These are phyloP conservation scores for Cladosporium cucumerinum DNA, from an alignment of 2,329 filamentous ascomycete species.

Conservation along the genomic window DNA sequence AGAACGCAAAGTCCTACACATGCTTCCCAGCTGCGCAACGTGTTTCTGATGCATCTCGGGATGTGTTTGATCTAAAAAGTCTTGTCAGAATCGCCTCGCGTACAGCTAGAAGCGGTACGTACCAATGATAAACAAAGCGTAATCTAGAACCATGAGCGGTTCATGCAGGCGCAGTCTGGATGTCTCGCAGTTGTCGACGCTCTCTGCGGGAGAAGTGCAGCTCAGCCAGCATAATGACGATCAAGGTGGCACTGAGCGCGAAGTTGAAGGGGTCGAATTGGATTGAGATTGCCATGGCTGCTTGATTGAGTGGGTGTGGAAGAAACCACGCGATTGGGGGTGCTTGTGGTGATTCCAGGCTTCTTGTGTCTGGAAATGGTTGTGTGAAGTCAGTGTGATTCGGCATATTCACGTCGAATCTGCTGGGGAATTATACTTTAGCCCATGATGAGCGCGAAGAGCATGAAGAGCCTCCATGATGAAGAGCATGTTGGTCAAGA, in stretches of 20 bases:
- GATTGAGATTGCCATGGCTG: not conserved
- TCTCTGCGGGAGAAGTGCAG: not conserved
- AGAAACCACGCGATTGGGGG: not conserved
- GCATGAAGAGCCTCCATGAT: not conserved
- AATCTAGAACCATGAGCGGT: not conserved
- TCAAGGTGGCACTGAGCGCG: not conserved
- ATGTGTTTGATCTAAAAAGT: not conserved
- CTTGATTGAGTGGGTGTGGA: not conserved
- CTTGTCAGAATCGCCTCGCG: not conserved
- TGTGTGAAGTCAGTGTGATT: not conserved
- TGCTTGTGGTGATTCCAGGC: not conserved
- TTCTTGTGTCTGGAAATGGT: not conserved
- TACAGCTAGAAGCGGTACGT: not conserved
- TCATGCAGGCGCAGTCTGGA: not conserved
- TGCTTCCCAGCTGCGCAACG: not conserved
- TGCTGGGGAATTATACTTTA: not conserved
- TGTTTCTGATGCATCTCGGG: not conserved
- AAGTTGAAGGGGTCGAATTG: conserved; percentile 5
- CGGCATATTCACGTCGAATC: not conserved
- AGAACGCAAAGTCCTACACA: not conserved
- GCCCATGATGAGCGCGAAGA: not conserved
- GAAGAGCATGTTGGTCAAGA: not conserved
- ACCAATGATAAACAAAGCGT: not conserved
- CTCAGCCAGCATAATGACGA: not conserved
- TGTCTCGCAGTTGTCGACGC: not conserved